Conservation (phyloP, 208 protist genomes). For the Trypanosoma grayi region DNA sequence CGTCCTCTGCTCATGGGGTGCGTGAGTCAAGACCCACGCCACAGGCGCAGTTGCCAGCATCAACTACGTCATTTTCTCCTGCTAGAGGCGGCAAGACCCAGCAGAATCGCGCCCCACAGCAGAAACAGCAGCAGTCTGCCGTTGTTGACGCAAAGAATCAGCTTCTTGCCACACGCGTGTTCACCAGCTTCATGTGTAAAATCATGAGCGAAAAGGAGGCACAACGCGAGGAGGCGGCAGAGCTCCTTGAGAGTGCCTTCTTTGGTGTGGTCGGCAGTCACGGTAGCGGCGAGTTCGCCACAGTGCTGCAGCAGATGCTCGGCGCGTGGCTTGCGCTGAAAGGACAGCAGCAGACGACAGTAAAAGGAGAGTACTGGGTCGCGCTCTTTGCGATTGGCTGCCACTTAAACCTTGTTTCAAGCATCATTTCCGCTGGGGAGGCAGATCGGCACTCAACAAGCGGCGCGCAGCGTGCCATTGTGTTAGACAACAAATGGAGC, state of each 20-base stretch:
- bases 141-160: not conserved
- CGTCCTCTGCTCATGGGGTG: not conserved
- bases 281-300: conserved; percentile 32
- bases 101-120: too few relatives aligned
- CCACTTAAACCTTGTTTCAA: conserved; percentile 55
- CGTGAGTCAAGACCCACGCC: not conserved
- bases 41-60: not conserved
- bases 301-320: conserved; percentile 48
- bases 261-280: conserved; percentile 52
- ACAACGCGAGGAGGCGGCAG: conserved; percentile 24
- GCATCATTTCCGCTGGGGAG: conserved; percentile 11
- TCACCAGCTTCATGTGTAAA: conserved; percentile 26
- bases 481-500: conserved; percentile 18
- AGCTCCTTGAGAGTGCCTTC: conserved; percentile 46
- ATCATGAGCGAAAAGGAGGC: conserved; percentile 23
- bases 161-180: conserved; percentile 25
- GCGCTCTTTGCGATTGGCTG: conserved; percentile 57
- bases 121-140: conserved; percentile 12
- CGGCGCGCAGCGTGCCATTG: not conserved
- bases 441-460: not conserved
- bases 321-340: conserved; percentile 42
- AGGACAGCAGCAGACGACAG: not conserved
- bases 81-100: too few relatives aligned
- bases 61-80: conserved; percentile 1
- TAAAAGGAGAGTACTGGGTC: conserved; percentile 62